A percentile compares a stretch with the other conserved stretches of the same genome.
Conservation (phyloP, 2,329 filamentous ascomycete species). For the Xylaria sp. region DNA sequence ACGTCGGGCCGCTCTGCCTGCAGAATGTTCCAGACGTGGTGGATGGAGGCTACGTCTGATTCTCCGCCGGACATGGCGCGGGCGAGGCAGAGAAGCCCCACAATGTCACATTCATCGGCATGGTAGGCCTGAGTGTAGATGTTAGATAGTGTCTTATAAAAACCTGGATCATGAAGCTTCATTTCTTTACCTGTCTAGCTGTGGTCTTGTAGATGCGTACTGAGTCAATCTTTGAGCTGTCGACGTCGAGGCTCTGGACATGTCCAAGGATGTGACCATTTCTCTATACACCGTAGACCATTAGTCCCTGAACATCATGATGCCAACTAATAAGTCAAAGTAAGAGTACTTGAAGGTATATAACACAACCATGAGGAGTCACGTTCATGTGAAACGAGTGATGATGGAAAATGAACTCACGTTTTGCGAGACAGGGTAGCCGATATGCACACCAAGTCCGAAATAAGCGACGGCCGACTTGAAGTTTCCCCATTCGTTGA, state of each 20-base stretch:
- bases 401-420: constrained; percentile 47
- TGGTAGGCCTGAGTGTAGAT: constrained; percentile 63
- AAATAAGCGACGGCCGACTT: constrained; percentile 91
- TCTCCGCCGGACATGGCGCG: constrained; percentile 82
- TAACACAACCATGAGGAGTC: background rate
- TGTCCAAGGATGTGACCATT: constrained; percentile 83
- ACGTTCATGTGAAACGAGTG: background rate
- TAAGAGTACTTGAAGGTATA: background rate
- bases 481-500: constrained; percentile 73
- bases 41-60: constrained; percentile 78
- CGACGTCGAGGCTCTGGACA: constrained; percentile 87
- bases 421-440: constrained; percentile 89
- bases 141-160: background rate
- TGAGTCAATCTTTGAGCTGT: constrained; percentile 79
- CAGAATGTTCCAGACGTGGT: constrained; percentile 82
- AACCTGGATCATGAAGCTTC: background rate
- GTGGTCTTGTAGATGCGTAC: constrained; percentile 92
- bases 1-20: constrained; percentile 79
- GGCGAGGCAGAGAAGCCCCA: constrained; percentile 81
- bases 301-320: constrained; percentile 12
- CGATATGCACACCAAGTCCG: constrained; percentile 83
- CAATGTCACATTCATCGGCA: constrained; percentile 80
- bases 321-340: background rate
- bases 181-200: constrained; percentile 68
- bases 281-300: constrained; percentile 8